These are phyloP conservation scores for Pontederia paniculata DNA, from an alignment of 176 grass and related monocot species.

Conservation along the genomic window DNA sequence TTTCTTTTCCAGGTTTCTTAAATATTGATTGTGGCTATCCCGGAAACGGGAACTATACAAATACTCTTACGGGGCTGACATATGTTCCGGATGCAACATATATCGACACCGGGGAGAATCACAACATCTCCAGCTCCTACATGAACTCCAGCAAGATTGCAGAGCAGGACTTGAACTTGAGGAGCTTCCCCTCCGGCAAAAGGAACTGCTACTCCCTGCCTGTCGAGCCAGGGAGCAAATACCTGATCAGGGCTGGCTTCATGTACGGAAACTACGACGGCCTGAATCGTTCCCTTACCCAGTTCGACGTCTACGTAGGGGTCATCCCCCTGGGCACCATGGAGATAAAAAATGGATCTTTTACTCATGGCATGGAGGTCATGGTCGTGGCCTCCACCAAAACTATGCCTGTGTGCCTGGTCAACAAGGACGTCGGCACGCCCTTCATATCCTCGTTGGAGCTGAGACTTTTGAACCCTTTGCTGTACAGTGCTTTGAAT, in stretches of 20 bases:
- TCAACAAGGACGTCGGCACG: conserved; percentile 27
- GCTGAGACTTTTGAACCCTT: conserved; percentile 24
- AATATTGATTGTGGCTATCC: conserved; percentile 16
- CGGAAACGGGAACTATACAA: not conserved
- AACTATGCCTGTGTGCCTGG: conserved; percentile 12
- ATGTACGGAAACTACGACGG: conserved; percentile 20
- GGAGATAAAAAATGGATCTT: not conserved
- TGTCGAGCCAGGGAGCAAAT: not conserved
- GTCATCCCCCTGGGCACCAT: not conserved
- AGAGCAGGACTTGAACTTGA: not conserved
- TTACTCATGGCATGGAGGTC: not conserved
- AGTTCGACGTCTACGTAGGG: conserved; percentile 9
- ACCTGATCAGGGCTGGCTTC: not conserved
- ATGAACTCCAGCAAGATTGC: not conserved
- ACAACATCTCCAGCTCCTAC: not conserved
- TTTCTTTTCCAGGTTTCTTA: not conserved
- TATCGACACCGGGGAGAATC: not conserved
- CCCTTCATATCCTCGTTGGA: conserved; percentile 45
- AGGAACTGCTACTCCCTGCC: conserved; percentile 15
- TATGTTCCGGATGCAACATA: conserved; percentile 8
- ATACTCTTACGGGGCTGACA: not conserved
- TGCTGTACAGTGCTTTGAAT: conserved; percentile 29
- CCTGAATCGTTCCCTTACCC: not conserved
- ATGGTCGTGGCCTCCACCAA: not conserved
- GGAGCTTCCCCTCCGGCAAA: conserved; percentile 7